These are phyloP conservation scores for Trichomonascus vanleenenianus DNA, from an alignment of 805 yeast species.

Conservation along the genomic window DNA sequence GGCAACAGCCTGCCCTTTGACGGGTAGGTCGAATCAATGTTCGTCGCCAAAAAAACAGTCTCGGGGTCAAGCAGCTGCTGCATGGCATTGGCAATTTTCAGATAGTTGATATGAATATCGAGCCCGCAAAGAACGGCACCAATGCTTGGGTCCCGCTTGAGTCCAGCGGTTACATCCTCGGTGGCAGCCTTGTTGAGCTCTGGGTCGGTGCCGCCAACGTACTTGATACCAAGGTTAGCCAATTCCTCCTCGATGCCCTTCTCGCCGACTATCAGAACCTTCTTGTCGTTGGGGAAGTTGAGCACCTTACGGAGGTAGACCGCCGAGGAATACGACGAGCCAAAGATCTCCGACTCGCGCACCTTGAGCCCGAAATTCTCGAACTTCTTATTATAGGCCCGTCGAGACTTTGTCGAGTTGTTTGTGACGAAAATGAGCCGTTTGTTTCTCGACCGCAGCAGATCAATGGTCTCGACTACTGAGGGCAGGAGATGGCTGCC, in stretches of 20 bases:
- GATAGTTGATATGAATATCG: slow-evolving; percentile 69
- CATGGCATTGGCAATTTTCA: slow-evolving; percentile 71
- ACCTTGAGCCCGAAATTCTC: slow-evolving; percentile 45
- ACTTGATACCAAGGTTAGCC: slow-evolving; percentile 59
- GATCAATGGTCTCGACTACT: slow-evolving; percentile 64
- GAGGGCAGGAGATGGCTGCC: slow-evolving; percentile 76
- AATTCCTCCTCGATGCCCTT: slow-evolving; percentile 78
- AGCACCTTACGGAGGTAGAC: slow-evolving; percentile 72
- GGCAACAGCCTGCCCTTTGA: slow-evolving; percentile 77
- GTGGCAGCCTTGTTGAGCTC: slow-evolving; percentile 43
- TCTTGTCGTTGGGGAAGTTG: slow-evolving; percentile 63
- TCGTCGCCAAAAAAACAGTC: slow-evolving; percentile 81
- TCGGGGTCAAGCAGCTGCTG: slow-evolving; percentile 64
- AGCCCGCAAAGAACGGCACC: slow-evolving; percentile 90
- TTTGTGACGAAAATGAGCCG: slow-evolving; percentile 85
- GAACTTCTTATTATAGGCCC: slow-evolving; percentile 69
- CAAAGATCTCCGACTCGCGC: slow-evolving; percentile 64
- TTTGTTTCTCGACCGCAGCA: slow-evolving; percentile 50
- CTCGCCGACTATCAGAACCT: slow-evolving; percentile 88
- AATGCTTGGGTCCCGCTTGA: slow-evolving; percentile 56
- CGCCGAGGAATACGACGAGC: slow-evolving; percentile 88
- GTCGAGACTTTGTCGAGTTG: slow-evolving; percentile 86
- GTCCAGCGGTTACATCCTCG: slow-evolving; percentile 35
- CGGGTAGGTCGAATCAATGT: slow-evolving; percentile 92
- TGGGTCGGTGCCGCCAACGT: slow-evolving; percentile 81